phyloP scores from a whole-genome alignment of 441 rosid species.

The Pelargonium myrrhifolium region DNA sequence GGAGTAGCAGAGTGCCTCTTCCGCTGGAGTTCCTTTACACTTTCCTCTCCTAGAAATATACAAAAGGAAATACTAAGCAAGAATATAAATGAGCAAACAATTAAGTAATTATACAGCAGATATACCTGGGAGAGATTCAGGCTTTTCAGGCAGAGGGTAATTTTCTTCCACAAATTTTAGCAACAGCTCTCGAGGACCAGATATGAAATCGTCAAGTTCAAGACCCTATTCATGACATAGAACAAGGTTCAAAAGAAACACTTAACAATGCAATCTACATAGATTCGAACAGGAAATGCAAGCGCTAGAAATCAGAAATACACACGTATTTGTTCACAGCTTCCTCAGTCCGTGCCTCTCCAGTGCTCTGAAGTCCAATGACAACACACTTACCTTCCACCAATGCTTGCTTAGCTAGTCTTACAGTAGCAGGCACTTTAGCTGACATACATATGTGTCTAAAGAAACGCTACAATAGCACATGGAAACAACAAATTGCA shows the following conservation, averaged over 20 bases:
- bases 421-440: slow-evolving; percentile 90
- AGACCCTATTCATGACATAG: slow-evolving; percentile 46
- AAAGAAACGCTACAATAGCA: slow-evolving; percentile 80
- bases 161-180: slow-evolving; percentile 97
- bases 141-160: slow-evolving; percentile 93
- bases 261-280: neutral
- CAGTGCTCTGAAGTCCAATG: slow-evolving; percentile 98
- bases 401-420: slow-evolving; percentile 80
- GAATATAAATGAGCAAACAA: slow-evolving; percentile 17
- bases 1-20: slow-evolving; percentile 93
- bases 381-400: slow-evolving; percentile 79
- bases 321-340: slow-evolving; percentile 96
- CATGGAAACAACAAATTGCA: slow-evolving; percentile 17
- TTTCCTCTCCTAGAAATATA: slow-evolving; percentile 65
- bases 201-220: slow-evolving; percentile 98
- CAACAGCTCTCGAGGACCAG: slow-evolving; percentile 97
- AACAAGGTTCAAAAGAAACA: slow-evolving; percentile 15
- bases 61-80: slow-evolving; percentile 15
- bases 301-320: slow-evolving; percentile 16
- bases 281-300: slow-evolving; percentile 18
- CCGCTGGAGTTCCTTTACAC: slow-evolving; percentile 78
- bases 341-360: slow-evolving; percentile 99
- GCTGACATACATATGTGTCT: slow-evolving; percentile 99
- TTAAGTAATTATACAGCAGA: slow-evolving; percentile 11
- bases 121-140: slow-evolving; percentile 82